phyloP scores from a whole-genome alignment of 225 moss, liverwort and hornwort genomes.

The Climacium dendroides region DNA sequence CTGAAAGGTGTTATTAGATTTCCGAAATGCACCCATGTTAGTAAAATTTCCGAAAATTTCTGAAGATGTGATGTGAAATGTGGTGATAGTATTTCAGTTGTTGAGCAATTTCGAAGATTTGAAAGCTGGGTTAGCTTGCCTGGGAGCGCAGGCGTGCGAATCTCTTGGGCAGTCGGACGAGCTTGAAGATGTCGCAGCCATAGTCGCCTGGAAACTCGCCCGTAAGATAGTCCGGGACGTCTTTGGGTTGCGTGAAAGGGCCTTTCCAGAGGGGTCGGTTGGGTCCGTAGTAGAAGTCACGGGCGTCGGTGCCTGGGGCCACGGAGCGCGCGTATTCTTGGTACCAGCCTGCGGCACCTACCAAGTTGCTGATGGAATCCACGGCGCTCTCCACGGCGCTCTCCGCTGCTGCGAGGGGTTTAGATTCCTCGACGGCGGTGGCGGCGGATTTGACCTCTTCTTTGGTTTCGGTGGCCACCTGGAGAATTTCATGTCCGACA shows the following conservation, averaged over 20 bases:
- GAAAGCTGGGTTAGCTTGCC: neutral
- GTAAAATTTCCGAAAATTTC: neutral
- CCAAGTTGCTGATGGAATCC: neutral
- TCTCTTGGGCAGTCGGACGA: constrained; percentile 6
- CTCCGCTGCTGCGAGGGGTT: neutral
- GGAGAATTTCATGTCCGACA: neutral
- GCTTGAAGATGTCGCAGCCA: constrained; percentile 30
- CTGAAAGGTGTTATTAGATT: too few relatives aligned
- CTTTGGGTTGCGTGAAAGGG: constrained; percentile 9
- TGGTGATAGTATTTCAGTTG: neutral
- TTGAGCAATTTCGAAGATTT: neutral
- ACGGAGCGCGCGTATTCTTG: constrained; percentile 27
- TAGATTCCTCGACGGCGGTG: neutral
- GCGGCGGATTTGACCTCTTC: neutral
- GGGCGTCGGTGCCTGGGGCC: neutral
- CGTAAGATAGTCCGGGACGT: constrained; percentile 19
- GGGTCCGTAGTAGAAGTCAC: constrained; percentile 22
- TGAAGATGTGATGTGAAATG: too few relatives aligned
- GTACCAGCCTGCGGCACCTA: constrained; percentile 25
- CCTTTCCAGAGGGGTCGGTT: constrained; percentile 36
- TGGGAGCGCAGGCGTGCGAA: constrained; percentile 6
- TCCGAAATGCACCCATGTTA: neutral
- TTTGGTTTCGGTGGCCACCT: neutral
- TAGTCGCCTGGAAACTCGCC: constrained; percentile 48
- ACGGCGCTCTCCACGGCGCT: neutral